phyloP scores from a whole-genome alignment of 768 basidiomycete species.

The Pisolithus tinctorius region DNA sequence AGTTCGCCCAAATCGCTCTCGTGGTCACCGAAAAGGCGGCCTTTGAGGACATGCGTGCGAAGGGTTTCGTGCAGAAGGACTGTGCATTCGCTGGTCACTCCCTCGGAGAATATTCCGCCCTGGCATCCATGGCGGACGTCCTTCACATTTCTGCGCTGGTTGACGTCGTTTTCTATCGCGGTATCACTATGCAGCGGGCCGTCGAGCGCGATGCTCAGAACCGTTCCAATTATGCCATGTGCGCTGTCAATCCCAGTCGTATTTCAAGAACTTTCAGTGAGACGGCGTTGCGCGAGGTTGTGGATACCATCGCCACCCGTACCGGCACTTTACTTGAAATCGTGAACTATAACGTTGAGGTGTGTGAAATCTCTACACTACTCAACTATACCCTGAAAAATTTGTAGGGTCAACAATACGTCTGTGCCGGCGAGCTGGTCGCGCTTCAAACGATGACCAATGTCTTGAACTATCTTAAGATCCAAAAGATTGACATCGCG shows the following conservation, averaged over 20 bases:
- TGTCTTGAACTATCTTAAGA: constrained; percentile 92
- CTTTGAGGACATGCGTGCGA: constrained; percentile 96
- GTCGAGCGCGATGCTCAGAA: constrained; percentile 93
- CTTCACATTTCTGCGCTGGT: constrained; percentile 91
- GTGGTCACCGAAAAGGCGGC: constrained; percentile 98
- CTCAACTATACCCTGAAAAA: neutral
- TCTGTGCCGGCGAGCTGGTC: constrained; percentile 94
- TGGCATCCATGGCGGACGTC: constrained; percentile 96
- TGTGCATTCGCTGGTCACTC: constrained; percentile 98
- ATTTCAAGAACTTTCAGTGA: constrained; percentile 94
- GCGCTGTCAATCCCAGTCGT: constrained; percentile 96
- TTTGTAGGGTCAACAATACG: constrained; percentile 94
- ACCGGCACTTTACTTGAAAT: constrained; percentile 89
- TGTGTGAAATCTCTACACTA: constrained; percentile 24
- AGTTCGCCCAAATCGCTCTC: constrained; percentile 97
- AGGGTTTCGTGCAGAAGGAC: constrained; percentile 88
- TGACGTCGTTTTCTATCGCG: constrained; percentile 99
- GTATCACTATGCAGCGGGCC: constrained; percentile 99
- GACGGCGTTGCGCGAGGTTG: constrained; percentile 92
- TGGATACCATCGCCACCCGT: constrained; percentile 76
- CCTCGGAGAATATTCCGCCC: constrained; percentile 95
- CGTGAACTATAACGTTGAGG: constrained; percentile 94
- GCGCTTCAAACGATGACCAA: constrained; percentile 93
- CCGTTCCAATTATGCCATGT: constrained; percentile 97
- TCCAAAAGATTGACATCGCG: constrained; percentile 90